phyloP scores from a whole-genome alignment of 1,284 basidiomycete species.

The Microbotryomycetes sp. region DNA sequence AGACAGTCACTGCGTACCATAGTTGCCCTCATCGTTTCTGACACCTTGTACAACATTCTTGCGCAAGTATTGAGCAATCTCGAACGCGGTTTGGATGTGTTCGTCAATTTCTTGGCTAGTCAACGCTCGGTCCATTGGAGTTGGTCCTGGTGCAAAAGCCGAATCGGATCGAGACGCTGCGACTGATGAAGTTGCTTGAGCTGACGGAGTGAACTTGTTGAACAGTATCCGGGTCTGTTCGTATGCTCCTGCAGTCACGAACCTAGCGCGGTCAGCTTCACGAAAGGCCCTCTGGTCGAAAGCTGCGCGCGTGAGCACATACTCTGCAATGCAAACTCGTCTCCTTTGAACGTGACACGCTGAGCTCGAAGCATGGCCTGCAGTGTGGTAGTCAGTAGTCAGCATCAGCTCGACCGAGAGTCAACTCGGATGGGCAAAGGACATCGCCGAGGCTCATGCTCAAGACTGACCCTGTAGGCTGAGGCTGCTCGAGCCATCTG shows the following conservation, averaged over 20 bases:
- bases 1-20: conserved; percentile 3
- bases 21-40: conserved; percentile 26
- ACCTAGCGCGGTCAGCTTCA: background rate
- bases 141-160: conserved; percentile 6
- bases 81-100: conserved; percentile 26
- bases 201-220: conserved; percentile 28
- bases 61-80: conserved; percentile 28
- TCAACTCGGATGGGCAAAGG: background rate
- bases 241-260: conserved; percentile 17
- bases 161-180: background rate
- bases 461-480: conserved; percentile 22
- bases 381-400: background rate
- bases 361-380: conserved; percentile 29
- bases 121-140: conserved; percentile 7
- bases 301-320: background rate
- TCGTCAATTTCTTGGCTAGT: conserved; percentile 20
- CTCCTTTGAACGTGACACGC: conserved; percentile 31
- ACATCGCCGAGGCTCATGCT: no score
- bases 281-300: background rate
- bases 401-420: background rate
- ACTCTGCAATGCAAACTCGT: conserved; percentile 24
- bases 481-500: conserved; percentile 29
- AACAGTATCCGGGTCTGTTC: conserved; percentile 31
- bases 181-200: conserved; percentile 4
- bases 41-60: conserved; percentile 33